Evolutionary conservation across 495 filamentous ascomycete species (phyloP).

Genomic region (Neurospora sp.): DNA sequence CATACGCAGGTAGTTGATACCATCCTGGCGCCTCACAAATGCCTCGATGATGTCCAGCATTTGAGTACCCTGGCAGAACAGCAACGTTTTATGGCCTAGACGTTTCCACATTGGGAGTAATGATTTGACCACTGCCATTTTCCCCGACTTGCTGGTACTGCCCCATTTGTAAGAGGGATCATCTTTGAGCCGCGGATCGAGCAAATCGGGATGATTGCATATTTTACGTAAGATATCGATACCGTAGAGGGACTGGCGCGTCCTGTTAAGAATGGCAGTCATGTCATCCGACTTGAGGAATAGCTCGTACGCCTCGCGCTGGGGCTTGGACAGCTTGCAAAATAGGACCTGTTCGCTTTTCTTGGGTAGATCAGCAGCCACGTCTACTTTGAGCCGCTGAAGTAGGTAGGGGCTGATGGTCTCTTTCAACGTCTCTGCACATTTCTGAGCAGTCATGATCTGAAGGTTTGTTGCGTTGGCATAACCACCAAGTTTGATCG

Average conservation of each 20-base stretch:
- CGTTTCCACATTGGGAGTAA: constrained; percentile 78
- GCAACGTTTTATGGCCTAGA: constrained; percentile 77
- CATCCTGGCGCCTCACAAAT: constrained; percentile 54
- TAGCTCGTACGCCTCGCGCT: constrained; percentile 63
- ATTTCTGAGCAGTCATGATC: constrained; percentile 82
- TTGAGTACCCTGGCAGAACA: constrained; percentile 84
- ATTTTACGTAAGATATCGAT: constrained; percentile 92
- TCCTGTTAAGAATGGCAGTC: constrained; percentile 60
- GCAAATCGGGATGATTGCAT: constrained; percentile 90
- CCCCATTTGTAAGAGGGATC: constrained; percentile 65
- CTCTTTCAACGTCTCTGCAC: constrained; percentile 82
- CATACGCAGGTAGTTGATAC: constrained; percentile 79
- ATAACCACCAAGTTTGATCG: constrained; percentile 84
- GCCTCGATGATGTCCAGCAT: constrained; percentile 90
- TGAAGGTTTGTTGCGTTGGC: constrained; percentile 88
- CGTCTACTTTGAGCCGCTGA: constrained; percentile 89
- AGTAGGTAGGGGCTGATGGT: constrained; percentile 85
- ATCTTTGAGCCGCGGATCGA: constrained; percentile 50
- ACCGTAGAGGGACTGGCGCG: constrained; percentile 71
- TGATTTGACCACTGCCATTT: constrained; percentile 86
- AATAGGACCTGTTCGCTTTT: constrained; percentile 95
- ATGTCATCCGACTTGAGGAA: constrained; percentile 83
- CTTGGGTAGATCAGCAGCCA: constrained; percentile 82
- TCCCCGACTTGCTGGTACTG: constrained; percentile 64
- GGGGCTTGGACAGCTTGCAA: constrained; percentile 74